Conservation (phyloP, 2,329 filamentous ascomycete genomes). For the Diplodia seriata region DNA sequence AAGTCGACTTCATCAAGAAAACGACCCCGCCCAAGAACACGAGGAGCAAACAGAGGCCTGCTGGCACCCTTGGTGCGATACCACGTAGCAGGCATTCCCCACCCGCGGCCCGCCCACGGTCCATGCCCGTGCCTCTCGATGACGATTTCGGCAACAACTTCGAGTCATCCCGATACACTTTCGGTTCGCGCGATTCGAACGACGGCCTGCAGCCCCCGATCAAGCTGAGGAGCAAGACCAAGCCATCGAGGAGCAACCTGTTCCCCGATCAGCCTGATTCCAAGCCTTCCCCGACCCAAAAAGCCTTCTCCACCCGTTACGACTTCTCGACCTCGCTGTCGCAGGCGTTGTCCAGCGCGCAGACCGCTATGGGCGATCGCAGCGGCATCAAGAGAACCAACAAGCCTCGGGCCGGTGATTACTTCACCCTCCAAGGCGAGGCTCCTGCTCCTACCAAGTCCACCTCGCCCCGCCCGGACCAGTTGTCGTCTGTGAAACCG, state of each 20-base stretch:
- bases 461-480: conserved; percentile 59
- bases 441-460: conserved; percentile 39
- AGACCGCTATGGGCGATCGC: conserved; percentile 66
- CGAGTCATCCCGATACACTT: conserved; percentile 54
- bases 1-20: conserved; percentile 90
- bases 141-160: conserved; percentile 70
- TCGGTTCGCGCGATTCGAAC: conserved; percentile 57
- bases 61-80: conserved; percentile 59
- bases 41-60: conserved; percentile 50
- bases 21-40: conserved; percentile 57
- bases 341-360: conserved; percentile 78
- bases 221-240: conserved; percentile 73
- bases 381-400: conserved; percentile 53
- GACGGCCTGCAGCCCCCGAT: conserved; percentile 67
- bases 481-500: conserved; percentile 66
- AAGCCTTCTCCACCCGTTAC: conserved; percentile 90
- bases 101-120: conserved; percentile 55
- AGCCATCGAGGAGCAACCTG: conserved; percentile 62
- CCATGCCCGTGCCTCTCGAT: conserved; percentile 65
- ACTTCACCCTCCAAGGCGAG: conserved; percentile 48
- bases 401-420: conserved; percentile 37
- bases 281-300: conserved; percentile 56
- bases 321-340: conserved; percentile 93
- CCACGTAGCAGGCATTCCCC: conserved; percentile 58
- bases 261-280: conserved; percentile 60